Evolutionary conservation across 164 flowering plant genomes (phyloP), one percentile per base, ranked within the genome.

Genomic region (Platanus orientalis): DNA sequence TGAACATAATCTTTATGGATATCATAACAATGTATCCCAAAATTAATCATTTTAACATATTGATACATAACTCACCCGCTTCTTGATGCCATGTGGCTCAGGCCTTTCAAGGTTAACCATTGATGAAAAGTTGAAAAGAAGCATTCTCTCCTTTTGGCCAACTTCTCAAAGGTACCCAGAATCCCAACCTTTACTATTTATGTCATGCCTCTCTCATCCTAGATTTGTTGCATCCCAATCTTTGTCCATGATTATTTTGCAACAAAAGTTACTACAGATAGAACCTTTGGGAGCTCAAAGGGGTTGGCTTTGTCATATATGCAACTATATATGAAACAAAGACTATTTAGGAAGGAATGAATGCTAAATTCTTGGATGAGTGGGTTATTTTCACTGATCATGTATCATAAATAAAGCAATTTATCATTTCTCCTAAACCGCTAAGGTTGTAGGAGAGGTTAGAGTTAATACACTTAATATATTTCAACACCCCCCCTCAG

Each of bases 371-470:
- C 74, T 71, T 92, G 64, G 95, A 92, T 70, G 96, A 96, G 12
- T 92, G 98, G 98, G 96, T 92, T 57, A 92, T 92, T 50, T 92
- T 88, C 69, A 96, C 87, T 1, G 96, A 90, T 62, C 97, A 96
- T 48, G 97, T n/a, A n/a, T n/a, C n/a, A n/a, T n/a, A n/a, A n/a
- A n/a, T n/a, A n/a, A n/a, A n/a, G n/a, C n/a, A n/a, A n/a, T n/a
- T n/a, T n/a, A n/a, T n/a, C n/a, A n/a, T n/a, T n/a, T n/a, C n/a
- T n/a, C n/a, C n/a, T n/a, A n/a, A n/a, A n/a, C n/a, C n/a, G n/a
- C n/a, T n/a, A n/a, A n/a, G n/a, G n/a, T n/a, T n/a, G n/a, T n/a
- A n/a, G n/a, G n/a, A n/a, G n/a, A n/a, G n/a, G n/a, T n/a, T n/a
- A n/a, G n/a, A n/a, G n/a, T n/a, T n/a, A n/a, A n/a, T n/a, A n/a